phyloP scores from a whole-genome alignment of 1,284 basidiomycete genomes.

The Puccinia hordei region DNA sequence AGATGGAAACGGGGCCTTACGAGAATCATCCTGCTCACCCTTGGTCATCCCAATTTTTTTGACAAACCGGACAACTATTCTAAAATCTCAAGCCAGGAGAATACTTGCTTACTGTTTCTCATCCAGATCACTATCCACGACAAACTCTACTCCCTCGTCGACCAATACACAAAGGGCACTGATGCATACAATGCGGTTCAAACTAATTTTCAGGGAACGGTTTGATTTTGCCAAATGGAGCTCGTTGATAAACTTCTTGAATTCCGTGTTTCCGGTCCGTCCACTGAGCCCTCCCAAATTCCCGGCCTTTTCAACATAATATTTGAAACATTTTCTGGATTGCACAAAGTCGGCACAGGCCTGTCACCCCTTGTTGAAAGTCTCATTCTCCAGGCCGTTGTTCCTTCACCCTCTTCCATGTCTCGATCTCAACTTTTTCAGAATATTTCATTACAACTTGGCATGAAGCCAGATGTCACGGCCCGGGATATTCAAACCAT shows the following conservation, averaged over 20 bases:
- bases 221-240: background rate
- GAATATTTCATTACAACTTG: background rate
- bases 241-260: background rate
- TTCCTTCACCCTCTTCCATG: background rate
- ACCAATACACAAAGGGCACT: background rate
- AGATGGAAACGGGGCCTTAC: too few relatives aligned
- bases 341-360: background rate
- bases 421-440: background rate
- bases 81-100: background rate
- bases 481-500: background rate
- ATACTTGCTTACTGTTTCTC: background rate
- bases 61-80: background rate
- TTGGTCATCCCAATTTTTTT: background rate
- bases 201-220: background rate
- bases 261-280: background rate
- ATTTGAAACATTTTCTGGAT: background rate
- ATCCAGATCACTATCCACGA: background rate
- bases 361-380: background rate
- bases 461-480: background rate
- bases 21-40: too few relatives aligned
- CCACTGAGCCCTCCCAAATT: background rate
- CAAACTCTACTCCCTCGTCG: background rate
- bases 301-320: background rate
- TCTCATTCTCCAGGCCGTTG: background rate
- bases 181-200: background rate